phyloP scores from a whole-genome alignment of 1,139 yeast genomes.

The Blastobotrys apis region DNA sequence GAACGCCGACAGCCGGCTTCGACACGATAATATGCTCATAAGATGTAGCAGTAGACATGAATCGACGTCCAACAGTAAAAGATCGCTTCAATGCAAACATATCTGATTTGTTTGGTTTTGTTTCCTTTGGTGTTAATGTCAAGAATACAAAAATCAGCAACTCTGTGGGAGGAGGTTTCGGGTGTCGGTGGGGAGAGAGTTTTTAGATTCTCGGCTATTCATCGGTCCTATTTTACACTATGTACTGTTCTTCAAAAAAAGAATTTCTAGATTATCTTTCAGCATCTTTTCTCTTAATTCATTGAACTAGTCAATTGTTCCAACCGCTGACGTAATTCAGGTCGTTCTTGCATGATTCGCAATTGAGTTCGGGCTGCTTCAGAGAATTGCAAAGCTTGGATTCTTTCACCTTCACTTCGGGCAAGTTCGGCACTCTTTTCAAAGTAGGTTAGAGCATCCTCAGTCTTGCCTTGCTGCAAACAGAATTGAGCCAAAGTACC shows the following conservation, averaged over 20 bases:
- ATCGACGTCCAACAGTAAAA: too few species aligned
- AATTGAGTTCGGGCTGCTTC: constrained; percentile 55
- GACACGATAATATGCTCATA: constrained; percentile 41
- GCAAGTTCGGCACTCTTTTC: constrained; percentile 79
- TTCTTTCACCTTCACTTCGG: constrained; percentile 79
- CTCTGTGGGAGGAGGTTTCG: too few species aligned
- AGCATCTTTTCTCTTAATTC: too few species aligned
- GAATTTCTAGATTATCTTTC: too few species aligned
- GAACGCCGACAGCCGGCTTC: constrained; percentile 41
- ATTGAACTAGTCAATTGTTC: constrained; percentile 23
- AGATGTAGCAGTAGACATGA: constrained; percentile 28
- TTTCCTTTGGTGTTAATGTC: background rate
- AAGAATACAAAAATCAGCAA: background rate
- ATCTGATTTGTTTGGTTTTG: too few species aligned
- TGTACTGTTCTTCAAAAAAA: too few species aligned
- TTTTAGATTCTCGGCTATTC: too few species aligned
- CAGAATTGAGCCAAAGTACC: constrained; percentile 87
- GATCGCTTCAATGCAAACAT: too few species aligned
- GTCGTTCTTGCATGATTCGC: constrained; percentile 34
- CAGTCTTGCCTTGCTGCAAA: constrained; percentile 75
- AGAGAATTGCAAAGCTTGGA: constrained; percentile 87
- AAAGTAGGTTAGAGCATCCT: constrained; percentile 76
- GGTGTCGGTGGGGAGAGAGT: too few species aligned
- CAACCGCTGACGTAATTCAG: constrained; percentile 31
- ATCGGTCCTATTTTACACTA: too few species aligned